These are phyloP conservation scores for Gyrodon lividus DNA, from an alignment of 768 basidiomycete genomes.

Conservation along the genomic window DNA sequence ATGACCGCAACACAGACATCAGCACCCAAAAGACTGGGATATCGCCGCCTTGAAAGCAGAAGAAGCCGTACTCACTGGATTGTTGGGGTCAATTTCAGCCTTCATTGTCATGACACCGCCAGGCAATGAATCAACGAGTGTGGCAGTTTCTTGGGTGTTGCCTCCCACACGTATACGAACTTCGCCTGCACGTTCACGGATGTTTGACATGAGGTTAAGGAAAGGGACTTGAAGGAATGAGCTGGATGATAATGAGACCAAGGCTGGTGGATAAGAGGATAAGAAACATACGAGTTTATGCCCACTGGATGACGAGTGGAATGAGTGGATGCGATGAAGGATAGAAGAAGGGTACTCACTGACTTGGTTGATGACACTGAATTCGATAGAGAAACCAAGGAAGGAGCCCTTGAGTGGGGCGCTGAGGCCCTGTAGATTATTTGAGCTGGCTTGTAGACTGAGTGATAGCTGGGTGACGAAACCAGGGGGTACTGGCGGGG, in stretches of 20 bases:
- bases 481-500: conserved; percentile 27
- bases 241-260: conserved; percentile 6
- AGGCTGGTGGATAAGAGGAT: background rate
- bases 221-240: conserved; percentile 35
- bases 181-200: conserved; percentile 42
- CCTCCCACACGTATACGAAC: conserved; percentile 48
- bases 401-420: conserved; percentile 41
- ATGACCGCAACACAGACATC: background rate
- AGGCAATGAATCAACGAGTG: conserved; percentile 26
- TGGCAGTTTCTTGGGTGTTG: conserved; percentile 47
- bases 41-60: background rate
- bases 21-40: background rate
- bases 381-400: conserved; percentile 61
- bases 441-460: conserved; percentile 20
- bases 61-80: conserved; percentile 18
- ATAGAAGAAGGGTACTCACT: conserved; percentile 27
- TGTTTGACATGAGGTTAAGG: conserved; percentile 47
- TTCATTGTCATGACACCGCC: conserved; percentile 32
- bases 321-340: background rate
- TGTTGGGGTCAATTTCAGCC: conserved; percentile 17
- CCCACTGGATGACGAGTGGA: conserved; percentile 5
- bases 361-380: conserved; percentile 57
- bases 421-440: conserved; percentile 9
- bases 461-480: conserved; percentile 24
- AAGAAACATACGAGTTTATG: conserved; percentile 10